phyloP scores from a whole-genome alignment of 495 filamentous ascomycete genomes.

The Aspergillus nanangensis region DNA sequence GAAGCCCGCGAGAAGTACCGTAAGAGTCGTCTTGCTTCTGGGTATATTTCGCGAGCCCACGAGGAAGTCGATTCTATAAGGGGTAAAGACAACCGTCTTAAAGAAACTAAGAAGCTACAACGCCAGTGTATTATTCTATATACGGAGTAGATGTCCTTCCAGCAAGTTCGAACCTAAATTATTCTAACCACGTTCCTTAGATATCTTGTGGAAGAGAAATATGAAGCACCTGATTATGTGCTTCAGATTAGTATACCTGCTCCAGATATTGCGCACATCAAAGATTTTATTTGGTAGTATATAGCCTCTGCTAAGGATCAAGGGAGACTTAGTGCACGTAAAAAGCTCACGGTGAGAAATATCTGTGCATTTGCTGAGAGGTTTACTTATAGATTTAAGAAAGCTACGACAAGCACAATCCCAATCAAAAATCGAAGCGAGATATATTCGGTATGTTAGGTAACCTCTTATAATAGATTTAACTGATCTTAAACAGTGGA shows the following conservation, averaged over 20 bases:
- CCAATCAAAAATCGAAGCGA: neutral
- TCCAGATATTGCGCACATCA: slow-evolving; percentile 7
- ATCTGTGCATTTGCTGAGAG: slow-evolving; percentile 3
- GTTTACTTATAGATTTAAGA: slow-evolving; percentile 4
- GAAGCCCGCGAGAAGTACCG: slow-evolving; percentile 1
- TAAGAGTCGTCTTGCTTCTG: slow-evolving; percentile 4
- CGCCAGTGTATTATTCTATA: slow-evolving; percentile 4
- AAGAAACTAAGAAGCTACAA: slow-evolving; percentile 2
- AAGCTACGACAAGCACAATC: slow-evolving; percentile 6
- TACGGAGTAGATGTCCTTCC: slow-evolving; percentile 6
- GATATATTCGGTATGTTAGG: slow-evolving; percentile 3
- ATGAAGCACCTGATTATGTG: slow-evolving; percentile 6
- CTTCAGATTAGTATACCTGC: slow-evolving; percentile 2
- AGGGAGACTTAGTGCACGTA: slow-evolving; percentile 4
- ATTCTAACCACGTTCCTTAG: slow-evolving; percentile 5
- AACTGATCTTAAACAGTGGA: slow-evolving; percentile 1
- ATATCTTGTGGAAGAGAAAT: slow-evolving; percentile 10
- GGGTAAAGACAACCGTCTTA: slow-evolving; percentile 5
- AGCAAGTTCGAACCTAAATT: slow-evolving; percentile 5
- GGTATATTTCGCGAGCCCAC: no score
- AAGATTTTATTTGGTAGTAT: slow-evolving; percentile 7
- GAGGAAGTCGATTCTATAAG: slow-evolving; percentile 4
- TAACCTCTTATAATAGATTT: slow-evolving; percentile 1
- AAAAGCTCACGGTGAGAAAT: slow-evolving; percentile 2
- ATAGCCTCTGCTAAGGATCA: slow-evolving; percentile 5